A percentile compares a stretch with the other conserved stretches of the same genome.
These are phyloP conservation scores for Aspergillus alliaceus DNA, from an alignment of 2,329 filamentous ascomycete genomes.

Conservation along the genomic window DNA sequence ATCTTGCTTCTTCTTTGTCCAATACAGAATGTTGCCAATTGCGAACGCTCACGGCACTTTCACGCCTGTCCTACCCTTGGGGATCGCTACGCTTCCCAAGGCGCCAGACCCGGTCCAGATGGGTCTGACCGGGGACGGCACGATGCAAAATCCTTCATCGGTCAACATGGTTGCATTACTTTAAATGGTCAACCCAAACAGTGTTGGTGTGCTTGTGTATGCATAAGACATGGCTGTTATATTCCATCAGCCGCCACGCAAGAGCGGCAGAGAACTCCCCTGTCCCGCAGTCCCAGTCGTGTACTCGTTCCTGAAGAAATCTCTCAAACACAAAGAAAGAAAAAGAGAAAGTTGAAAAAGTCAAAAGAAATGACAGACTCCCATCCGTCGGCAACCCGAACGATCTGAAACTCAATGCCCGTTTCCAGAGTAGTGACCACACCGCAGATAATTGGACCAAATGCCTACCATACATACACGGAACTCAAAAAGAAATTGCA, in stretches of 20 bases:
- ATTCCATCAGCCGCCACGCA: conserved; percentile 16
- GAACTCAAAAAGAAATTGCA: background rate
- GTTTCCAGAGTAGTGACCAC: conserved; percentile 5
- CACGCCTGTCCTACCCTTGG: background rate
- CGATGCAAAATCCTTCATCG: background rate
- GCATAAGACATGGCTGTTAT: conserved; percentile 14
- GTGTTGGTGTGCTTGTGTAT: no score
- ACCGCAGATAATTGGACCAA: background rate
- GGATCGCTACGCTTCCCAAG: background rate
- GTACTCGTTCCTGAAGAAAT: conserved; percentile 28
- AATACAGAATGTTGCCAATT: background rate
- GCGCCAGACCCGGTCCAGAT: background rate
- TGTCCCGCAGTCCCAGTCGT: conserved; percentile 32
- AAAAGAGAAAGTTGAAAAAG: conserved; percentile 12
- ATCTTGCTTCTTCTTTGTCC: background rate
- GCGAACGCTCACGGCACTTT: background rate
- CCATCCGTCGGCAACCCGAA: background rate
- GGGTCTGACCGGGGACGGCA: background rate
- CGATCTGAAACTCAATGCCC: conserved; percentile 1
- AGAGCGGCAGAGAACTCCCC: conserved; percentile 25
- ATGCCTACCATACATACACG: background rate
- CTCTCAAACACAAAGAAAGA: conserved; percentile 12
- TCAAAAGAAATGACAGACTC: background rate
- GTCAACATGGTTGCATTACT: conserved; percentile 4
- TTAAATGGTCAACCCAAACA: conserved; percentile 11